Percentiles rank a stretch among this genome's conserved stretches.
These are phyloP conservation scores for Chlorokybus atmophyticus DNA, from an alignment of 139 green algal genomes.

Conservation along the genomic window DNA sequence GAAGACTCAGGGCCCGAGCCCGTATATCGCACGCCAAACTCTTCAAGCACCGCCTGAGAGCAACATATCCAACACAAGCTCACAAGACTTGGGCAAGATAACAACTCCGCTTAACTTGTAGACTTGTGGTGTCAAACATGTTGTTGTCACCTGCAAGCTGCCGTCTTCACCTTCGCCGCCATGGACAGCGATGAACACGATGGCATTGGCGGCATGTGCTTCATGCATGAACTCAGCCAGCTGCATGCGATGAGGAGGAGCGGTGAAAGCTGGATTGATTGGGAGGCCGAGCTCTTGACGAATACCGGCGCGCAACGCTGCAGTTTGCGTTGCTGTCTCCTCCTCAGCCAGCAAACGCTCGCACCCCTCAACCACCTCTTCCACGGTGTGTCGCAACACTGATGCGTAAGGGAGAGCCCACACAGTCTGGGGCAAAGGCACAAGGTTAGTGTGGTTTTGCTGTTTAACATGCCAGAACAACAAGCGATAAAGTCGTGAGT, in stretches of 20 bases:
- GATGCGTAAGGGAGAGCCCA: constrained; percentile 12
- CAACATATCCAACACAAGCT: too few relatives aligned
- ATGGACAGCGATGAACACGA: constrained; percentile 34
- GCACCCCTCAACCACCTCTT: constrained; percentile 41
- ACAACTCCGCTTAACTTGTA: too few relatives aligned
- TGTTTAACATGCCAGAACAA: too few relatives aligned
- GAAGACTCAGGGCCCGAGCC: constrained; percentile 9
- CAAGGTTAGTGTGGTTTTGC: too few relatives aligned
- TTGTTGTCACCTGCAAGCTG: too few relatives aligned
- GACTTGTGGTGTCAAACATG: too few relatives aligned
- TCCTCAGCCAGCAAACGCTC: constrained; percentile 11
- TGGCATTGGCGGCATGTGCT: constrained; percentile 22
- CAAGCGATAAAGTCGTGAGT: too few relatives aligned
- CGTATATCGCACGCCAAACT: constrained; percentile 10
- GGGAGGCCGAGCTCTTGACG: too few relatives aligned
- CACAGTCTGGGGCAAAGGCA: neutral
- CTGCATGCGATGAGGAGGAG: constrained; percentile 1
- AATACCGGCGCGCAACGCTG: too few relatives aligned
- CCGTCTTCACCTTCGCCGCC: constrained; percentile 19
- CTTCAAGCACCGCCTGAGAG: constrained; percentile 14
- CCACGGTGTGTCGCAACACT: constrained; percentile 37
- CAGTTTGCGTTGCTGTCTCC: too few relatives aligned
- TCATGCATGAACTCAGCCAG: constrained; percentile 24
- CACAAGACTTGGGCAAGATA: too few relatives aligned
- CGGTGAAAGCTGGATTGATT: too few relatives aligned